Base-by-base conservation (phyloP, 768 basidiomycete genomes). In the Lyophyllum decastes region DNA sequence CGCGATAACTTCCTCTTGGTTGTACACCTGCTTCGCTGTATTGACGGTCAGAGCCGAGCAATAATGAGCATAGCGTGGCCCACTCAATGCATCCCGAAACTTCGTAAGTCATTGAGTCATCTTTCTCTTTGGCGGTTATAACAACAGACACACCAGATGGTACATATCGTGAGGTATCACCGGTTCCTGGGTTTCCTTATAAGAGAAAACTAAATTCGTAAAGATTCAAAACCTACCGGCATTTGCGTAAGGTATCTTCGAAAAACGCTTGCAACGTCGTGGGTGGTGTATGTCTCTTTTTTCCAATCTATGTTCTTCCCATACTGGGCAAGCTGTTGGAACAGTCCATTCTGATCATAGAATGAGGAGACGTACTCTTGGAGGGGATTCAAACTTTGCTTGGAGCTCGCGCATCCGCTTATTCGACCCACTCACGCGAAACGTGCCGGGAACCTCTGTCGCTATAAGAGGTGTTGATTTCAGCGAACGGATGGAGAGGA, bases 371-470 rank as follows among this genome's bases (percentile, higher is more conserved):
- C 80, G 57, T 58, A 96, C 95, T 67, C 89, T 82, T 49, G 96
- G 94, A 10, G 93, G 91, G 41, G 83, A 74, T 71, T 99, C 97
- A 64, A 99, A 99, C 24, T 86, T 76, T 5, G 87, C 86, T 71
- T 99, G 97, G 8, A 99, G 83, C 21, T 98, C 95, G 55, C 94
- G 88, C 93, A 96, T 99, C 35, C 96, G 88, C 71, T 91, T 95
- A 59, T 83, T 89, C 38, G 94, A 95, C n/a, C 96, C 96, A 60
- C 88, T 97, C 26, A 98, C 90, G 48, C 97, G 91, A 71, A 99
- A 99, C 0, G 92, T 92, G 17, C 96, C 96, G 61, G 90, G 85
- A 10, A 95, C 85, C 74, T 95, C 94, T 17, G 95, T 98, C 19
- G 94, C 95, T 82, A 65, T 49, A 55, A 49, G 27, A 47, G 24